Evolutionary conservation across 768 basidiomycete species (phyloP).

Genomic region (Scleroderma bovista): DNA sequence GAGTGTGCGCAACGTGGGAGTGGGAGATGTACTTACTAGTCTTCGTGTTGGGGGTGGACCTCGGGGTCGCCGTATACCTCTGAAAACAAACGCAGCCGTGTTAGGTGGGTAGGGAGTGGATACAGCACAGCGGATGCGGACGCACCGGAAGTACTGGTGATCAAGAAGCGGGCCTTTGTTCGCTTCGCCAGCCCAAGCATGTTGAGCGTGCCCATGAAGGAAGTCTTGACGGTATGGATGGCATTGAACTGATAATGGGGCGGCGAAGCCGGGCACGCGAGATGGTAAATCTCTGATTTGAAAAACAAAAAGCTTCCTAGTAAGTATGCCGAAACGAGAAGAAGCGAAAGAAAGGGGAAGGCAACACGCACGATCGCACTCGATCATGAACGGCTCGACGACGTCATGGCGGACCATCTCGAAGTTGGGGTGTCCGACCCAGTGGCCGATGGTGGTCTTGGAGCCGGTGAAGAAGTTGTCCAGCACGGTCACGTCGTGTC

Average conservation of each 20-base stretch:
- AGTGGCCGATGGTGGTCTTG: slow-evolving; percentile 93
- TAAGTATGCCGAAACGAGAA: slow-evolving; percentile 1
- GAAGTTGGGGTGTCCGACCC: slow-evolving; percentile 98
- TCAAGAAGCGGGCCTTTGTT: slow-evolving; percentile 94
- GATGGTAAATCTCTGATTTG: slow-evolving; percentile 88
- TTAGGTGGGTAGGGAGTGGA: slow-evolving; percentile 2
- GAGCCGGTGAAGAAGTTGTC: slow-evolving; percentile 99
- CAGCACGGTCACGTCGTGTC: slow-evolving; percentile 94
- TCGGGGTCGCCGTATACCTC: slow-evolving; percentile 99
- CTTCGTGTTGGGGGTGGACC: slow-evolving; percentile 94
- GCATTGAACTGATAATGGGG: slow-evolving; percentile 98
- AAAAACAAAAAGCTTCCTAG: too few relatives aligned
- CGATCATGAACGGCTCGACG: slow-evolving; percentile 96
- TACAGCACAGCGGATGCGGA: neutral
- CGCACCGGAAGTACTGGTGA: slow-evolving; percentile 89
- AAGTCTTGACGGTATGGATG: slow-evolving; percentile 97
- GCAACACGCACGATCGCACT: slow-evolving; percentile 79
- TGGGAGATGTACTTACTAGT: slow-evolving; percentile 59
- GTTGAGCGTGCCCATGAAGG: slow-evolving; percentile 96
- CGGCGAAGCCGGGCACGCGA: slow-evolving; percentile 96
- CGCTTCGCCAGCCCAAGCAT: slow-evolving; percentile 99
- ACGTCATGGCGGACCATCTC: slow-evolving; percentile 98
- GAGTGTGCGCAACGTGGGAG: neutral
- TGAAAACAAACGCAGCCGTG: slow-evolving; percentile 29
- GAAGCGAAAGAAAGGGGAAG: neutral